Percentiles rank a stretch among this genome's conserved stretches.
These are phyloP conservation scores for Yamadazyma scolyti DNA, from an alignment of 805 yeast genomes.

Conservation along the genomic window DNA sequence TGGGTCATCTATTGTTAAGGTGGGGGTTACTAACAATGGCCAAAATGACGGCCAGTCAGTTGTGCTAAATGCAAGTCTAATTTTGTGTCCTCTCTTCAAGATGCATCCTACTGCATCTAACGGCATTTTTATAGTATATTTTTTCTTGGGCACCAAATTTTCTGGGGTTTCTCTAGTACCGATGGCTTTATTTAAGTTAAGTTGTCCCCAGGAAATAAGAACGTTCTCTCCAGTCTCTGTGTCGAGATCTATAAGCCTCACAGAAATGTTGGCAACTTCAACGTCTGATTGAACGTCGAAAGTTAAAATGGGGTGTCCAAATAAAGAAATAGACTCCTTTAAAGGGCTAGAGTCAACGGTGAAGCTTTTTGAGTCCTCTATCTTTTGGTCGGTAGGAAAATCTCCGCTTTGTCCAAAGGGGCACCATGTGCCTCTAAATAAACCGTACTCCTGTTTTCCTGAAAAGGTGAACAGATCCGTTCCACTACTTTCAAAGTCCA, in stretches of 20 bases:
- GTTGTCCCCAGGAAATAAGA: constrained; percentile 44
- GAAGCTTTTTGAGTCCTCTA: constrained; percentile 38
- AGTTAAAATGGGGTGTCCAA: constrained; percentile 37
- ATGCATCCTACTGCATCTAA: constrained; percentile 40
- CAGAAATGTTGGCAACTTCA: constrained; percentile 36
- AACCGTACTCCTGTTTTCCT: constrained; percentile 39
- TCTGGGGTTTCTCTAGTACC: constrained; percentile 41
- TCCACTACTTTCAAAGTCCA: not conserved
- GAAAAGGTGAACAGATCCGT: constrained; percentile 4
- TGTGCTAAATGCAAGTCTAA: constrained; percentile 40
- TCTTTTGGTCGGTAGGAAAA: constrained; percentile 42
- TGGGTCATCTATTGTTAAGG: constrained; percentile 27
- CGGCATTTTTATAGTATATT: constrained; percentile 29
- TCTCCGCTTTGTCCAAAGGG: constrained; percentile 47
- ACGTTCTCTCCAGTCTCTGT: constrained; percentile 32
- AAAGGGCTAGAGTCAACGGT: constrained; percentile 30
- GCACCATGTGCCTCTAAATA: constrained; percentile 43
- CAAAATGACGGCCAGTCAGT: constrained; percentile 48
- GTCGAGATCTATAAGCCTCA: constrained; percentile 36
- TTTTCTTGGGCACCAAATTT: constrained; percentile 22
- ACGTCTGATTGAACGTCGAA: constrained; percentile 31
- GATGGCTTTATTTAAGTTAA: constrained; percentile 36
- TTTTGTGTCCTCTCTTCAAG: constrained; percentile 30
- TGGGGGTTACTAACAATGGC: constrained; percentile 42
- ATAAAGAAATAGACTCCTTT: constrained; percentile 17